These are phyloP conservation scores for Melampsora americana DNA, from an alignment of 1,284 basidiomycete genomes.

Conservation along the genomic window DNA sequence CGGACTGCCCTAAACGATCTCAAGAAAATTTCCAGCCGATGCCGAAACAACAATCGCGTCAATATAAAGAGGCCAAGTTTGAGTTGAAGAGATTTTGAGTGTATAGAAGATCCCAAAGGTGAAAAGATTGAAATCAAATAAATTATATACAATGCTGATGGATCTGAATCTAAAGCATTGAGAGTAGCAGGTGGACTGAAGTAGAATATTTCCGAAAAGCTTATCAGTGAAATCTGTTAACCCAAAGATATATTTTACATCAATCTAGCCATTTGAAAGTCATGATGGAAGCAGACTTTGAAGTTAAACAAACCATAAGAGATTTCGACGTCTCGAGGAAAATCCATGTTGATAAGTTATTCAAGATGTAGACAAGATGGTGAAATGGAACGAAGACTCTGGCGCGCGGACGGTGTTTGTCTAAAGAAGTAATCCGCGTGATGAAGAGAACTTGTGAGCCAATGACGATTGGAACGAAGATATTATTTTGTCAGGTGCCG, in stretches of 20 bases:
- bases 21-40: constrained; percentile 37
- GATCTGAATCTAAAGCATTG: constrained; percentile 21
- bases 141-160: constrained; percentile 26
- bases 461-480: too few species aligned
- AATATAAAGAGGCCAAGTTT: constrained; percentile 32
- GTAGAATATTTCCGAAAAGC: neutral
- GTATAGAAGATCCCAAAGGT: constrained; percentile 27
- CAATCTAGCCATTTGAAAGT: neutral
- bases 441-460: too few species aligned
- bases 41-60: constrained; percentile 36
- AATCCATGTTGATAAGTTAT: neutral
- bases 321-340: neutral
- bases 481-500: too few species aligned
- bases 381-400: too few species aligned
- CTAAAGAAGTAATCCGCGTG: too few species aligned
- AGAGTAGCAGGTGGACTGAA: constrained; percentile 37
- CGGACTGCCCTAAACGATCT: constrained; percentile 36
- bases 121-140: constrained; percentile 38
- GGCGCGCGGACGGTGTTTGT: too few species aligned
- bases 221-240: neutral
- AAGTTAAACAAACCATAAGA: neutral
- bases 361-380: too few species aligned
- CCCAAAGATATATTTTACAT: neutral
- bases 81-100: constrained; percentile 39
- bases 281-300: neutral